phyloP scores from a whole-genome alignment of 2,329 filamentous ascomycete genomes.

The Trichoderma sp. region DNA sequence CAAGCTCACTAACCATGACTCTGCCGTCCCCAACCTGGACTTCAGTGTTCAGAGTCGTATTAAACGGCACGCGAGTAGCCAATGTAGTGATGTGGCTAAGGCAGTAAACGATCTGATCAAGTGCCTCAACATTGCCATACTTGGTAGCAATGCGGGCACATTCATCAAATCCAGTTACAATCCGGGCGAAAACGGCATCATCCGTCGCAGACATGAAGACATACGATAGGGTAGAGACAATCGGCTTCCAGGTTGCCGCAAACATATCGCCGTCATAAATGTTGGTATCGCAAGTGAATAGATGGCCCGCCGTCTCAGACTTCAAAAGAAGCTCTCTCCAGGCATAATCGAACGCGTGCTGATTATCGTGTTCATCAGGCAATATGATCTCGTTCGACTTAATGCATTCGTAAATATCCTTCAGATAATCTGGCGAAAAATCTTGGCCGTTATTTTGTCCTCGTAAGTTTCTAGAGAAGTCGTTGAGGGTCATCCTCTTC shows the following conservation, averaged over 20 bases:
- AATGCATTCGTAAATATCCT: slow-evolving; percentile 87
- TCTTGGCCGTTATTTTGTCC: slow-evolving; percentile 84
- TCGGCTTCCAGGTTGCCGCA: slow-evolving; percentile 88
- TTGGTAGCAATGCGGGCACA: slow-evolving; percentile 88
- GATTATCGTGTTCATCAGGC: slow-evolving; percentile 95
- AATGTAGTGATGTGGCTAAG: slow-evolving; percentile 88
- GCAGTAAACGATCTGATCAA: slow-evolving; percentile 90
- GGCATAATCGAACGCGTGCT: slow-evolving; percentile 93
- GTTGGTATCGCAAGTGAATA: slow-evolving; percentile 83
- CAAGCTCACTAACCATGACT: slow-evolving; percentile 98
- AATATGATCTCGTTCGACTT: slow-evolving; percentile 92
- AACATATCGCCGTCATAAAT: slow-evolving; percentile 98
- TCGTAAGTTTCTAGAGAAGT: slow-evolving; percentile 85
- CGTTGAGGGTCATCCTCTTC: slow-evolving; percentile 78
- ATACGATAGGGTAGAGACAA: slow-evolving; percentile 91
- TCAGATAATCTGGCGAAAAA: slow-evolving; percentile 78
- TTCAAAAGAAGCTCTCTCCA: slow-evolving; percentile 94
- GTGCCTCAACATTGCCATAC: slow-evolving; percentile 77
- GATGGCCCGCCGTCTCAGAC: slow-evolving; percentile 68
- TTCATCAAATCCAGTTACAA: slow-evolving; percentile 93
- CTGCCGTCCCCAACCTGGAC: slow-evolving; percentile 88
- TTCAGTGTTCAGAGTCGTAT: slow-evolving; percentile 89
- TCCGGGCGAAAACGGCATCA: slow-evolving; percentile 87
- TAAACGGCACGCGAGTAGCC: slow-evolving; percentile 70
- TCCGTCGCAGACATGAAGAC: slow-evolving; percentile 99